Conservation (phyloP, 2,329 filamentous ascomycete species). For the Exophiala sp. region DNA sequence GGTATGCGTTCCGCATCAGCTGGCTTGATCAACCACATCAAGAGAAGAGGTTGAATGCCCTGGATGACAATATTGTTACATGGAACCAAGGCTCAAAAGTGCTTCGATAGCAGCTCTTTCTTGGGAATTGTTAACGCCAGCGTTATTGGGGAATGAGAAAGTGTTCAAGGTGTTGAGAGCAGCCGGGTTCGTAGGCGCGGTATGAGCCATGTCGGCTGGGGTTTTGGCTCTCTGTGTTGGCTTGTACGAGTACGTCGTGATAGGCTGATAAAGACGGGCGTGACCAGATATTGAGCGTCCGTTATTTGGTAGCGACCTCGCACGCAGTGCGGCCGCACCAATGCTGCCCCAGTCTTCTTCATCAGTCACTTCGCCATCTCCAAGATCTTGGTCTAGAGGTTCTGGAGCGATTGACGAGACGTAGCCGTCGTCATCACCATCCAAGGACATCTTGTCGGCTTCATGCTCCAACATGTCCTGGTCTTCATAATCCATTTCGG, state of each 20-base stretch:
- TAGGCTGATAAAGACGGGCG: constrained; percentile 37
- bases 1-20: not conserved
- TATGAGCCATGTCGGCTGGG: constrained; percentile 30
- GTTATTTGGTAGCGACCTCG: constrained; percentile 50
- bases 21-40: not conserved
- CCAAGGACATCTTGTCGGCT: constrained; percentile 92
- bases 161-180: constrained; percentile 36
- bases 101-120: constrained; percentile 50
- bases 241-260: constrained; percentile 36
- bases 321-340: constrained; percentile 78
- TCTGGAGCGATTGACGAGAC: constrained; percentile 73
- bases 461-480: constrained; percentile 74
- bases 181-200: constrained; percentile 39
- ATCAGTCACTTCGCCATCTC: constrained; percentile 85
- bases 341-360: constrained; percentile 95
- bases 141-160: constrained; percentile 27
- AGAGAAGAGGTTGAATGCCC: not conserved
- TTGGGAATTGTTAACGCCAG: constrained; percentile 37
- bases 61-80: constrained; percentile 36
- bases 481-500: constrained; percentile 59
- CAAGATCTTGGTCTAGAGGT: constrained; percentile 63
- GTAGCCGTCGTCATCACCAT: constrained; percentile 61
- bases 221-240: constrained; percentile 24
- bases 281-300: constrained; percentile 37
- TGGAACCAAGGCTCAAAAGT: constrained; percentile 46